These are phyloP conservation scores for Penicillium parvum DNA, from an alignment of 495 filamentous ascomycete genomes.

Conservation along the genomic window DNA sequence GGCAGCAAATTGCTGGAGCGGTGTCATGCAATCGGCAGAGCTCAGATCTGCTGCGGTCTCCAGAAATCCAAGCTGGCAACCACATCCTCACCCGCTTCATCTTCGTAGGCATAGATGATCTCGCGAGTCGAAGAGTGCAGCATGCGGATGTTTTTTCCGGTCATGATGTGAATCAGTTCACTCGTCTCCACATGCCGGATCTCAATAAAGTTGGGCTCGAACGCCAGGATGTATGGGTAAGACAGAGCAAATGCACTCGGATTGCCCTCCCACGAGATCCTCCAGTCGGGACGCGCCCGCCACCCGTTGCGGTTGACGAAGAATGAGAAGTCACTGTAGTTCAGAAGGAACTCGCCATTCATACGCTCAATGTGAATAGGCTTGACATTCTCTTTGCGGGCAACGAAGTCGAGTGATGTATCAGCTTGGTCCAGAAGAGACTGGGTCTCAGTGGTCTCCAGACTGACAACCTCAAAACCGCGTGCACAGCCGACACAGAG, in stretches of 20 bases:
- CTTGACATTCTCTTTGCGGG: conserved; percentile 84
- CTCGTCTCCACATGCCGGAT: conserved; percentile 91
- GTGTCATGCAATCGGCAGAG: neutral
- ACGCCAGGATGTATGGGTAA: conserved; percentile 93
- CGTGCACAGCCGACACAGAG: conserved; percentile 92
- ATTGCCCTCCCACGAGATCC: conserved; percentile 93
- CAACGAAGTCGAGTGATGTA: conserved; percentile 94
- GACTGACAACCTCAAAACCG: conserved; percentile 94
- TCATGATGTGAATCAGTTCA: conserved; percentile 86
- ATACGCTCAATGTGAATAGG: conserved; percentile 98
- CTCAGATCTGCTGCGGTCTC: conserved; percentile 47
- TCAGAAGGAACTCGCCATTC: conserved; percentile 93
- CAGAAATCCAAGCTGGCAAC: conserved; percentile 97
- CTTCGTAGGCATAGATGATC: conserved; percentile 96
- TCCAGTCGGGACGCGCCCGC: conserved; percentile 93
- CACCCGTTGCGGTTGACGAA: conserved; percentile 99
- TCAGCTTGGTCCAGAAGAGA: conserved; percentile 96
- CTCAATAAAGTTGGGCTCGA: conserved; percentile 98
- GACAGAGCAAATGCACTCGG: conserved; percentile 89
- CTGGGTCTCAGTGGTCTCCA: conserved; percentile 97
- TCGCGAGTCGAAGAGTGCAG: conserved; percentile 93
- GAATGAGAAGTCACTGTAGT: conserved; percentile 97
- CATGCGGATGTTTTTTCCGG: conserved; percentile 93
- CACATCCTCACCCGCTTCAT: conserved; percentile 87
- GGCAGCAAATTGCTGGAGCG: neutral